These are phyloP conservation scores for Euclidium syriacum DNA, from an alignment of 345 rosid species.

Conservation along the genomic window DNA sequence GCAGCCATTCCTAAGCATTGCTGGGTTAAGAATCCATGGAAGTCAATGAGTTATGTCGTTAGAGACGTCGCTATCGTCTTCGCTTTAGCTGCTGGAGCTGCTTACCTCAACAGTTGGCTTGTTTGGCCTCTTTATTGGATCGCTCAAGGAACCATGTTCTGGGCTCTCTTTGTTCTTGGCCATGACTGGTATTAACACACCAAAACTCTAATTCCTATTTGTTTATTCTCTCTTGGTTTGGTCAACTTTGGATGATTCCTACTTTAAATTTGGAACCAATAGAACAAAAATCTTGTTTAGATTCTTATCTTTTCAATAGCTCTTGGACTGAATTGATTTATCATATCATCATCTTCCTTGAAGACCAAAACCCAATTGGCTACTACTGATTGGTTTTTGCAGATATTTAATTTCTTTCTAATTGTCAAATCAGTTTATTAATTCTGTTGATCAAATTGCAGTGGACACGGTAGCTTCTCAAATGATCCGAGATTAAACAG, in stretches of 20 bases:
- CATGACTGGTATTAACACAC: conserved; percentile 66
- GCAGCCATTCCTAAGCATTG: conserved; percentile 89
- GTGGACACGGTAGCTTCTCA: conserved; percentile 96
- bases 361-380: not conserved
- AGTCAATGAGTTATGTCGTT: conserved; percentile 70
- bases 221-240: conserved; percentile 11
- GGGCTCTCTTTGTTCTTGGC: conserved; percentile 97
- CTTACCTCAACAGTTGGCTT: conserved; percentile 57
- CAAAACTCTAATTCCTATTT: not conserved
- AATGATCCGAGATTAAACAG: conserved; percentile 59
- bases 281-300: conserved; percentile 1
- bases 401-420: not conserved
- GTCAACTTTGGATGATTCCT: conserved; percentile 14
- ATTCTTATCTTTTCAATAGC: not conserved
- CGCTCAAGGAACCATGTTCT: conserved; percentile 93
- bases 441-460: conserved; percentile 22
- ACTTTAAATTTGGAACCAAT: conserved; percentile 7
- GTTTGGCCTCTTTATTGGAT: conserved; percentile 94
- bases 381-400: conserved; percentile 8
- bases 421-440: not conserved
- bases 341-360: conserved; percentile 4
- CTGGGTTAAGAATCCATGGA: conserved; percentile 85
- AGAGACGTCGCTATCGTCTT: conserved; percentile 67
- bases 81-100: conserved; percentile 76
- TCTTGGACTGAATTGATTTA: not conserved